A percentile compares a stretch with the other conserved stretches of the same genome.
These are phyloP conservation scores for Cyclocybe cylindracea DNA, from an alignment of 768 basidiomycete genomes.

Conservation along the genomic window DNA sequence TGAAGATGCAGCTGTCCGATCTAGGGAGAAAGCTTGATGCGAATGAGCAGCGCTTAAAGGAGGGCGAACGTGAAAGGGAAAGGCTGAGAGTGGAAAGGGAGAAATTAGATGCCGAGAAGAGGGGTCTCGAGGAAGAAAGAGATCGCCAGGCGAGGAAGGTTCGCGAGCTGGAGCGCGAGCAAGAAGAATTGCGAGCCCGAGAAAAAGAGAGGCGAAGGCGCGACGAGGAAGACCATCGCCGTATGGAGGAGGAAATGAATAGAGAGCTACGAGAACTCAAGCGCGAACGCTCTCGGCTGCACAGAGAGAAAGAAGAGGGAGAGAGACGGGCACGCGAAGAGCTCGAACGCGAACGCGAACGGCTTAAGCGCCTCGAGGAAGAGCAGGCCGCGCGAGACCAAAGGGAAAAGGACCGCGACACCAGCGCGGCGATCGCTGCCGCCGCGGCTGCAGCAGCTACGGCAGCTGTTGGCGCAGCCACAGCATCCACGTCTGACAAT, in stretches of 20 bases:
- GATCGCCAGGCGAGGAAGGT: conserved; percentile 3
- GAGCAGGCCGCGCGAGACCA: too few species aligned
- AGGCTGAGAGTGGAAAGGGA: conserved; percentile 9
- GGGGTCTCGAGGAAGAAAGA: conserved; percentile 4
- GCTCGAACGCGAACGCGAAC: too few species aligned
- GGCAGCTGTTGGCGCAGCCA: too few species aligned
- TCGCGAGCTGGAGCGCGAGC: conserved; percentile 6
- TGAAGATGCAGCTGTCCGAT: conserved; percentile 17
- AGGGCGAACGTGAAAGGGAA: conserved; percentile 11
- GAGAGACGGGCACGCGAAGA: conserved; percentile 3
- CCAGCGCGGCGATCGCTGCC: too few species aligned
- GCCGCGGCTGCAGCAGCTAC: too few species aligned
- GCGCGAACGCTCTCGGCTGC: neutral
- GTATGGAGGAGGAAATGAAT: conserved; percentile 7
- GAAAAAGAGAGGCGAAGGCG: conserved; percentile 6
- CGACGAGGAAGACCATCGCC: conserved; percentile 9
- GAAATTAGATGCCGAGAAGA: conserved; percentile 11
- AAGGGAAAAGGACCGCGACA: too few species aligned
- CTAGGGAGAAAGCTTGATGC: conserved; percentile 21
- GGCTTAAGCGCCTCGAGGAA: too few species aligned
- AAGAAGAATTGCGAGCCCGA: conserved; percentile 8
- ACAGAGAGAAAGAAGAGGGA: conserved; percentile 8
- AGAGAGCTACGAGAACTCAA: conserved; percentile 7
- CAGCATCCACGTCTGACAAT: too few species aligned
- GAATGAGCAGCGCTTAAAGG: conserved; percentile 19